Percentiles rank a stretch among this genome's conserved stretches.
Conservation (phyloP, 2,329 filamentous ascomycete genomes). For the Sarocladium oryzae region DNA sequence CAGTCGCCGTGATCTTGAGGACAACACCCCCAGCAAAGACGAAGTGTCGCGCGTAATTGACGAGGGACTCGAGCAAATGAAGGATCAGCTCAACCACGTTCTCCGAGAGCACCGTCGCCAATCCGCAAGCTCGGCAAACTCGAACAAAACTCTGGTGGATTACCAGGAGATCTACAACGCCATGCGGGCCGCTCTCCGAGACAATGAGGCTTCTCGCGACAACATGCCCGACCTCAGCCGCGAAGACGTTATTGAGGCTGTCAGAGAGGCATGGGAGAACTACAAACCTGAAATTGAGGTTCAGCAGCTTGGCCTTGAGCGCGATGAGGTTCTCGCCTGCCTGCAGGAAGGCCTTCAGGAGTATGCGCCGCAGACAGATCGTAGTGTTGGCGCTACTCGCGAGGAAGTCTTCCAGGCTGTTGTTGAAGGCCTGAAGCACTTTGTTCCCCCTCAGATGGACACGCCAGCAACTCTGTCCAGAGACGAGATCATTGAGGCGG, state of each 20-base stretch:
- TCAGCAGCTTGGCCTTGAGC: constrained; percentile 82
- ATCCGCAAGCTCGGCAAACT: constrained; percentile 56
- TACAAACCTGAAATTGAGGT: constrained; percentile 92
- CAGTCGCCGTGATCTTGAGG: constrained; percentile 13
- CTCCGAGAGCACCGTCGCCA: constrained; percentile 69
- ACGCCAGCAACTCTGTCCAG: constrained; percentile 63
- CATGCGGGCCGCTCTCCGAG: constrained; percentile 67
- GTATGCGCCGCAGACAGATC: constrained; percentile 52
- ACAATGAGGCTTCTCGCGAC: constrained; percentile 43
- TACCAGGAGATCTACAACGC: constrained; percentile 82
- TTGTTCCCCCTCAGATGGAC: constrained; percentile 66
- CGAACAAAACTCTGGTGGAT: constrained; percentile 57
- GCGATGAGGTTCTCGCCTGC: constrained; percentile 83
- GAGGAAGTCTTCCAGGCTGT: constrained; percentile 84
- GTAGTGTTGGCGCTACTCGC: constrained; percentile 57
- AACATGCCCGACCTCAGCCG: constrained; percentile 49
- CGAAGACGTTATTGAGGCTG: constrained; percentile 79
- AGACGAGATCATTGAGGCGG: constrained; percentile 77
- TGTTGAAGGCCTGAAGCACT: constrained; percentile 77
- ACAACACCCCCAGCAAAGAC: constrained; percentile 51
- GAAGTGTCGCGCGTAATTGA: constrained; percentile 74
- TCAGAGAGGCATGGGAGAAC: constrained; percentile 86
- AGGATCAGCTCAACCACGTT: constrained; percentile 73
- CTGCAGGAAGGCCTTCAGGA: constrained; percentile 79
- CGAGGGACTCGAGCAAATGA: constrained; percentile 73